Percentiles rank a stretch among this genome's conserved stretches.
Evolutionary conservation across 345 rosid genomes (phyloP).

Genomic region (Salix udensis): DNA sequence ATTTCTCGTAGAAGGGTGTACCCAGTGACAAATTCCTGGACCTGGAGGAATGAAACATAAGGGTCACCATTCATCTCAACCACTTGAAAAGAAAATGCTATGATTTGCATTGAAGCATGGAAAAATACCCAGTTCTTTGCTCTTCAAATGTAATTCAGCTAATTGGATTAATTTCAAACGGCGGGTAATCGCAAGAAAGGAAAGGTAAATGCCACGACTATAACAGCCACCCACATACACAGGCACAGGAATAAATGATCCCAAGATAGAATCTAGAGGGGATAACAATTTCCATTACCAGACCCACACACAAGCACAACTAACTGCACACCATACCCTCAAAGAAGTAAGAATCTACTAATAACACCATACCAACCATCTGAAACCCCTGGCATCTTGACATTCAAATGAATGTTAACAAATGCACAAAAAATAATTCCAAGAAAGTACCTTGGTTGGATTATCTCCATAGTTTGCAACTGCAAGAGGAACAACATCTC

Average conservation of each 20-base stretch:
- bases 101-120: not conserved
- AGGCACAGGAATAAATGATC: not conserved
- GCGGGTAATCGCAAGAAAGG: not conserved
- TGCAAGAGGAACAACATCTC: conserved; percentile 67
- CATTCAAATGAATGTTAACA: not conserved
- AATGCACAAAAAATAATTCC: not conserved
- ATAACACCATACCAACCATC: not conserved
- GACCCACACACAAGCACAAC: not conserved
- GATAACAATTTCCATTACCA: not conserved
- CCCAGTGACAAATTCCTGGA: conserved; percentile 61
- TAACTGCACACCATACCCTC: not conserved
- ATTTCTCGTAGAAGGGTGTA: conserved; percentile 57
- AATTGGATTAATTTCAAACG: not conserved
- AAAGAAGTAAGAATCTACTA: not conserved
- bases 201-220: not conserved
- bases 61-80: not conserved
- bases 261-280: not conserved
- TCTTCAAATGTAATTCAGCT: not conserved
- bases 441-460: conserved; percentile 58
- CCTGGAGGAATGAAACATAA: conserved; percentile 33
- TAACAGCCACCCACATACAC: not conserved
- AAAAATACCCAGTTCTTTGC: not conserved
- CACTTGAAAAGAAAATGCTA: not conserved
- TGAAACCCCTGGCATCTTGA: not conserved
- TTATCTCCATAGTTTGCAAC: conserved; percentile 84